Base-by-base conservation (phyloP, 2,329 filamentous ascomycete species). In the Colletotrichum sp. region DNA sequence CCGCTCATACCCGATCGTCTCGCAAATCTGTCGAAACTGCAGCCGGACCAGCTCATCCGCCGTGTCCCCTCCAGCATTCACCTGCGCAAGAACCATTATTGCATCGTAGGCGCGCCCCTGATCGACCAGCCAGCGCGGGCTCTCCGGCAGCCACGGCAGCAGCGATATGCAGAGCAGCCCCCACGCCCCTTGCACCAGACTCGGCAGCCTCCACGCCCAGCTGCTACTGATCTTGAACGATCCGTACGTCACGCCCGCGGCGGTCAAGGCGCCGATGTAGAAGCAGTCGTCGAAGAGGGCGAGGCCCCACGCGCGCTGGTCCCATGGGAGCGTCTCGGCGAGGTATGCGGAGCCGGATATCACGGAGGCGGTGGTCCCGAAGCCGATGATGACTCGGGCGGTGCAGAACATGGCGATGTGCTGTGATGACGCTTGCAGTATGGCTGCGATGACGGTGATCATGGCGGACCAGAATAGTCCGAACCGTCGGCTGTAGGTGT, bases 391-490 rank as follows among this genome's bases (percentile, higher is more conserved):
- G 5, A 65, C 5, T 4, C 71, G 36, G 10, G 65, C 71, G 4
- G 69, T 30, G 24, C 71, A 73, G 18, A 73, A 70, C 71, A 70
- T 73, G 34, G 71, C 55, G 21, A 73, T 68, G 21, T 73, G 71
- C 21, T 64, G 65, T 16, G 71, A 24, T 6, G 26, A 26, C 4
- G 38, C 30, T 26, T 73, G 71, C 6, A 73, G 3, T 16, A 62
- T 36, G 13, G 71, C 56, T 12, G 65, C 71, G 6, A 70, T 10
- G 12, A 70, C 56, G 7, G 67, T 70, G 8, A 70, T 62, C 36
- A 73, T 73, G 9, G 67, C 67, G 4, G 67, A 62, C 67, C 56
- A 70, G 3, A 70, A 70, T 24, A 70, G n/a, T 0, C 67, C 56
- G 28, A 70, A 38, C 5, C 67, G 67, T 10, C 67, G 67, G 10